Evolutionary conservation across 306 rosid species (phyloP), one percentile per base, ranked within the genome.

Genomic region (Canavalia gladiata): DNA sequence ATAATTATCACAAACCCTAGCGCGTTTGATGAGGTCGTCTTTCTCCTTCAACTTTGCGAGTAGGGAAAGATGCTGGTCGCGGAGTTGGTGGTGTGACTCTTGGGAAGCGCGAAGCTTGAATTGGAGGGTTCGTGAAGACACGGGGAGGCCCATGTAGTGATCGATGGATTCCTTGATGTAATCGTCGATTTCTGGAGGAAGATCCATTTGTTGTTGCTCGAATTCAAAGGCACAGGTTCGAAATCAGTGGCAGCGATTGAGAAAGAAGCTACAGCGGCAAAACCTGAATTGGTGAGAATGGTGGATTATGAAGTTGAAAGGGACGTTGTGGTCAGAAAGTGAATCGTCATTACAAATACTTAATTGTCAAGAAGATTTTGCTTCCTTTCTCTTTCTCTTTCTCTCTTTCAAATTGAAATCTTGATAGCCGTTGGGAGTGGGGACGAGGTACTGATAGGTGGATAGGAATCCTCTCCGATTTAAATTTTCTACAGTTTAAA

Each of bases 161-260:
- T 92, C 97, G 12, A 94, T 90, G 52, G 95, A 85, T 83, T 88
- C 90, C 63, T 87, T 92, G 83, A 94, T 83, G 87, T 84, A 90
- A 63, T 84, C 84, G 34, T 92, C 92, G 74, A 94, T 47, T 77
- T 90, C 84, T 4, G 45, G 84, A 35, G 92, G 93, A 67, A 91
- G 91, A 70, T 91, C 89, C 98, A 91, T 92, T 18, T 78, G 50
- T 37, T 6, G 25, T 8, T 13, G 11, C 60, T 81, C 29, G 74
- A 55, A 60, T 8, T 59, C 57, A 65, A 84, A 71, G 78, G 33
- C 10, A n/a, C 71, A 7, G 7, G 12, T n/a, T 35, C 6, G 1
- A 6, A 73, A 55, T 35, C 64, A 8, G 63, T 34, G 18, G 47
- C 54, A 39, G 52, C 4, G 64, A 11, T 28, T 1, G 6, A 64